Evolutionary conservation across 2,329 filamentous ascomycete genomes (phyloP), one percentile per base, ranked within the genome.

Genomic region (Dactylellina parvicollis): DNA sequence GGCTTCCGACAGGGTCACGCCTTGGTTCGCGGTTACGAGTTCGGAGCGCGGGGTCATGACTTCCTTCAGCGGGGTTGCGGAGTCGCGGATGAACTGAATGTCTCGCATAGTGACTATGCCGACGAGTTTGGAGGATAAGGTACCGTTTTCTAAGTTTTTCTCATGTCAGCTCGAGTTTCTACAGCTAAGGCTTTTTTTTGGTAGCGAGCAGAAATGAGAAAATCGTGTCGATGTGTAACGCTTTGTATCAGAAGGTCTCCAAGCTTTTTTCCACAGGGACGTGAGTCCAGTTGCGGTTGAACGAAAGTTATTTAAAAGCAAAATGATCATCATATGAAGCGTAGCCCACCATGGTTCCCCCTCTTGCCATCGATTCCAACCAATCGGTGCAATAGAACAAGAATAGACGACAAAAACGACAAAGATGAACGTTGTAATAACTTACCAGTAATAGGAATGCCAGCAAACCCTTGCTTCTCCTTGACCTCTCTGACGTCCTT

Each of bases 81-180:
- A 81, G 77, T 94, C 86, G 75, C 90, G 88, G 83, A 97, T 93
- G 83, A 99, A 99, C 83, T 99, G 95, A 75, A 98, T 93, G 81
- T 99, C 95, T 80, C 95, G 91, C 83, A 95, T 96, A 74, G 96
- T 99, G 81, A 99, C 92, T 80, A 99, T 99, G 79, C 95, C 95
- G 77, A 99, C 85, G 60, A 99, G 90, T 85, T 96, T 98, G 77
- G 95, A 98, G 78, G 92, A 92, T 73, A 99, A 89, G 79, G 90
- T 93, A 79, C 95, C 96, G 78, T 88, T 88, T 83, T 97, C 96
- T 99, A 79, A 12, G 24, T 22, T 10, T 2, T 18, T 46, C 22
- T 65, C 54, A 67, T 65, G 76, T 56, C 73, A 62, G 30, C 30
- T 44, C 12, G 5, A 20, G 4, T 14, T 46, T 42, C n/a, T 10